Evolutionary conservation across 2,329 filamentous ascomycete species (phyloP).

Genomic region (Botrytis hyacinthi): DNA sequence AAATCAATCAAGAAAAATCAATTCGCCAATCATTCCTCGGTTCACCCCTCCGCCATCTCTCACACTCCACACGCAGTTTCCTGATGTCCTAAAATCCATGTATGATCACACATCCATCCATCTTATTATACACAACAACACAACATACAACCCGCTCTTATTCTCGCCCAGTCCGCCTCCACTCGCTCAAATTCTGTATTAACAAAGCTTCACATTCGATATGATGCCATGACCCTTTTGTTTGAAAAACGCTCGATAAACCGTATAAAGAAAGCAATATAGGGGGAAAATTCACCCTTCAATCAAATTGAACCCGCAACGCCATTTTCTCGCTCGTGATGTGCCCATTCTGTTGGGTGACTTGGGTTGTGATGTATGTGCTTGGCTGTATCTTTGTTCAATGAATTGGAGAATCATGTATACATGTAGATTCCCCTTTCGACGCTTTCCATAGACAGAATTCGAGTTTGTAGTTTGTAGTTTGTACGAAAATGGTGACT

Average conservation of each 20-base stretch:
- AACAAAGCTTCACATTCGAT: background rate
- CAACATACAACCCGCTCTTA: background rate
- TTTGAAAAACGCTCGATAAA: slow-evolving; percentile 1
- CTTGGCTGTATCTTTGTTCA: background rate
- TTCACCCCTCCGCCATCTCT: background rate
- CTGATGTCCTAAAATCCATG: background rate
- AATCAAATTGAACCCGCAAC: background rate
- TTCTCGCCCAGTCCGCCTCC: too few species aligned
- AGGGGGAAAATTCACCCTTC: background rate
- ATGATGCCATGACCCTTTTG: background rate
- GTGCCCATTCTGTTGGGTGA: background rate
- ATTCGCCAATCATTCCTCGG: background rate
- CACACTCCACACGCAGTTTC: background rate
- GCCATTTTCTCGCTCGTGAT: background rate
- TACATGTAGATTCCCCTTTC: background rate
- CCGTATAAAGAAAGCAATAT: background rate
- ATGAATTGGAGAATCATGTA: background rate
- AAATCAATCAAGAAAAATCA: background rate
- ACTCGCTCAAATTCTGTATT: background rate
- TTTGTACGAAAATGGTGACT: background rate
- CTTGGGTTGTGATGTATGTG: background rate
- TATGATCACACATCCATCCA: slow-evolving; percentile 1
- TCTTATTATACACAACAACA: slow-evolving; percentile 14
- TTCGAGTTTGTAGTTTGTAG: background rate
- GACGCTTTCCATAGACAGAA: background rate